These are phyloP conservation scores for Paramyrothecium roridum DNA, from an alignment of 2,329 filamentous ascomycete genomes.

Conservation along the genomic window DNA sequence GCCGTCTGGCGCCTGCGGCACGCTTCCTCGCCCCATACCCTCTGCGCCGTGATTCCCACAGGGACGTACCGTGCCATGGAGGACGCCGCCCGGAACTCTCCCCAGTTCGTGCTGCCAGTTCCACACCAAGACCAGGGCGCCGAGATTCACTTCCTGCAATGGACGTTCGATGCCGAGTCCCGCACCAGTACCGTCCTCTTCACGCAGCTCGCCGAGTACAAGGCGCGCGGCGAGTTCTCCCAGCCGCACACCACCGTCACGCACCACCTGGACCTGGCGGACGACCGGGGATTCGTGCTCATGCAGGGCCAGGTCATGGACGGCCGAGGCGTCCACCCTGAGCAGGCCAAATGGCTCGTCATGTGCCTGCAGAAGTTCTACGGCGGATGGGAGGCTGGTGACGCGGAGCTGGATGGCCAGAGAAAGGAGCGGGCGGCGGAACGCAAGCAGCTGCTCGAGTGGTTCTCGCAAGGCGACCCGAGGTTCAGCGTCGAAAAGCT, in stretches of 20 bases:
- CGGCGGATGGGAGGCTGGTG: slow-evolving; percentile 55
- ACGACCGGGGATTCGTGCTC: slow-evolving; percentile 74
- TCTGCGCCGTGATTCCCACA: slow-evolving; percentile 80
- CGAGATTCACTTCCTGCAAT: slow-evolving; percentile 95
- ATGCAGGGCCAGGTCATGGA: slow-evolving; percentile 80
- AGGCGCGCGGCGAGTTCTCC: slow-evolving; percentile 83
- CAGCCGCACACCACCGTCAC: slow-evolving; percentile 92
- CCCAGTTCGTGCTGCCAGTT: slow-evolving; percentile 88
- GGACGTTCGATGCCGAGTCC: slow-evolving; percentile 74
- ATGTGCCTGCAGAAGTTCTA: slow-evolving; percentile 97
- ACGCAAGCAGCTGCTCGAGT: slow-evolving; percentile 70
- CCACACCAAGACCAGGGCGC: slow-evolving; percentile 67
- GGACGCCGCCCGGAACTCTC: slow-evolving; percentile 67
- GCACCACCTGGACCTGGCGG: slow-evolving; percentile 78
- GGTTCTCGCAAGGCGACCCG: slow-evolving; percentile 76
- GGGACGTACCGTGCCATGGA: slow-evolving; percentile 73
- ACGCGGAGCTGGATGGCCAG: slow-evolving; percentile 27
- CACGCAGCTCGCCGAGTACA: slow-evolving; percentile 91
- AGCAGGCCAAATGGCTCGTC: slow-evolving; percentile 85
- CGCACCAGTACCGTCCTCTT: slow-evolving; percentile 78
- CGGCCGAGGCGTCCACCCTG: slow-evolving; percentile 69
- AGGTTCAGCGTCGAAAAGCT: slow-evolving; percentile 81
- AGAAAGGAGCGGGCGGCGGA: slow-evolving; percentile 56
- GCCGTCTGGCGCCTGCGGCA: slow-evolving; percentile 89
- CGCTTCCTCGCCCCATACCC: slow-evolving; percentile 65